Conservation (phyloP, 176 grass and related monocot species). For the Eragrostis nindensis region DNA sequence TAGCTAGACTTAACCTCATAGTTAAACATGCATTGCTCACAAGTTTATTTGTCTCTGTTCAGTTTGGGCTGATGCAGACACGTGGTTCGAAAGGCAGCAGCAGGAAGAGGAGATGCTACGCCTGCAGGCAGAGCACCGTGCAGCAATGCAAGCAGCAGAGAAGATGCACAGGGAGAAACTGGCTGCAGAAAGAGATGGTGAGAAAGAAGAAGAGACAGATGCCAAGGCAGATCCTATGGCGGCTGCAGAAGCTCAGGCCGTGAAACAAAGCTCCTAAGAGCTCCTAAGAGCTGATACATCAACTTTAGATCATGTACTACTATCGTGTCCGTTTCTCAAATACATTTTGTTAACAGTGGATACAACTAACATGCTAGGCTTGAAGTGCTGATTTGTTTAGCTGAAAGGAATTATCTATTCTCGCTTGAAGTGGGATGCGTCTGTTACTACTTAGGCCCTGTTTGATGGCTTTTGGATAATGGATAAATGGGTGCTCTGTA, state of each 20-base stretch:
- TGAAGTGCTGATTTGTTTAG: constrained; percentile 16
- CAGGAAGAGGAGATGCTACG: constrained; percentile 96
- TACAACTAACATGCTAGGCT: constrained; percentile 16
- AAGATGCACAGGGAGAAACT: constrained; percentile 83
- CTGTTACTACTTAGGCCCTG: background rate
- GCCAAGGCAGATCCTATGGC: too few species aligned
- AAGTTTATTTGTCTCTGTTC: constrained; percentile 19
- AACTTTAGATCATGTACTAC: constrained; percentile 26
- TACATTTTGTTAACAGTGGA: background rate
- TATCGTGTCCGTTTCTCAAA: constrained; percentile 27
- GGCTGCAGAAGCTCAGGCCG: constrained; percentile 53
- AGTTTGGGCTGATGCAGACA: constrained; percentile 99
- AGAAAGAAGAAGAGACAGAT: constrained; percentile 76
- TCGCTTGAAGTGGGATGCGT: background rate
- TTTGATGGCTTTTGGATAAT: background rate
- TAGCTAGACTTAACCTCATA: background rate
- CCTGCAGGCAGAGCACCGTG: constrained; percentile 85
- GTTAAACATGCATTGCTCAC: constrained; percentile 22
- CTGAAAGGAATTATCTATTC: background rate
- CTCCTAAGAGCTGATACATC: background rate
- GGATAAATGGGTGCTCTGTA: background rate
- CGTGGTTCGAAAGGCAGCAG: constrained; percentile 99
- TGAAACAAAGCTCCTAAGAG: constrained; percentile 56
- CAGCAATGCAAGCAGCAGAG: constrained; percentile 85
- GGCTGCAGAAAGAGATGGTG: constrained; percentile 77